Conservation (phyloP, 202 grass and related monocot species). For the Eragrostis tef region DNA sequence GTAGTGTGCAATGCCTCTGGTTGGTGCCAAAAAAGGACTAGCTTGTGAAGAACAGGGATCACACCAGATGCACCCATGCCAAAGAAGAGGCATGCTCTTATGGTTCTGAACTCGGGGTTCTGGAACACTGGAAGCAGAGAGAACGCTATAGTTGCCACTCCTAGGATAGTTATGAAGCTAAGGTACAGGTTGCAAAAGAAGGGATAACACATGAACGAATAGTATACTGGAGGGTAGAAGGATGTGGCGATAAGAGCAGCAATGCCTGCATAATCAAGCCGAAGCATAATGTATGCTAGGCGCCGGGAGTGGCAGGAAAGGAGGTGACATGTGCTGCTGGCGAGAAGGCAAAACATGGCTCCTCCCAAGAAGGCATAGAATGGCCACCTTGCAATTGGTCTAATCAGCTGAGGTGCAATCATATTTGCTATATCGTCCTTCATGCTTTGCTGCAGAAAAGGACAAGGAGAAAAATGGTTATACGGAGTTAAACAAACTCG, state of each 20-base stretch:
- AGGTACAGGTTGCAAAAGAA: conserved; percentile 96
- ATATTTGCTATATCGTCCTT: conserved; percentile 75
- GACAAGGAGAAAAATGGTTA: conserved; percentile 10
- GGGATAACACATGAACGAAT: conserved; percentile 94
- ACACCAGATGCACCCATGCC: conserved; percentile 93
- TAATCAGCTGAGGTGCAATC: conserved; percentile 63
- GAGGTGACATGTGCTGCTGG: conserved; percentile 91
- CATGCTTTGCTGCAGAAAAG: conserved; percentile 59
- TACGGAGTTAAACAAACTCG: neutral
- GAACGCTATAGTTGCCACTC: conserved; percentile 69
- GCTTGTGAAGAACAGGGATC: conserved; percentile 84
- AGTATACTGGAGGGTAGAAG: conserved; percentile 94
- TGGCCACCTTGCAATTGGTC: conserved; percentile 80
- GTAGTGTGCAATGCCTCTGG: conserved; percentile 94
- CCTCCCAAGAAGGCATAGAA: conserved; percentile 88
- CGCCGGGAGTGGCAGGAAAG: conserved; percentile 88
- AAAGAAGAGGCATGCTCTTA: conserved; percentile 84
- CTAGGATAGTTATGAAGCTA: conserved; percentile 75
- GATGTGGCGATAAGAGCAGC: conserved; percentile 91
- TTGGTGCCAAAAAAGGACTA: conserved; percentile 72
- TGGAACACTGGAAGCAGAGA: conserved; percentile 91
- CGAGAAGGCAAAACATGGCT: conserved; percentile 95
- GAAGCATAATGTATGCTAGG: conserved; percentile 93
- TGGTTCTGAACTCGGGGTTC: conserved; percentile 71
- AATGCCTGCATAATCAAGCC: conserved; percentile 93